Base-by-base conservation (phyloP, 2,329 filamentous ascomycete genomes). In the Pseudogymnoascus sp. region DNA sequence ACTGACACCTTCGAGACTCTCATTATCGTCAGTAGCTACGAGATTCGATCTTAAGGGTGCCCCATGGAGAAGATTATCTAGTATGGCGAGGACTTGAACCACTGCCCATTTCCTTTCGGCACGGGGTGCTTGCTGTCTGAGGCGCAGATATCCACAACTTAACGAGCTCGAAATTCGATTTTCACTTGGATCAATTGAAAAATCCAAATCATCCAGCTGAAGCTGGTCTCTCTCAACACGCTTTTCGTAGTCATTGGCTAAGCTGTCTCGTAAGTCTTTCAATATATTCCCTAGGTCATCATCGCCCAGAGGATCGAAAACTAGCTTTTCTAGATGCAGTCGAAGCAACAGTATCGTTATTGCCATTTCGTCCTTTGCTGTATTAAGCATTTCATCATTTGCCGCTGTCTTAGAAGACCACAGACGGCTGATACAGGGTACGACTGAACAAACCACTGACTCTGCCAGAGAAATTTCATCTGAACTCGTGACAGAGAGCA, bases 201-300 rank as follows among this genome's bases (percentile, higher is more conserved):
- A 73, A 69, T 71, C 80, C 73, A 97, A 73, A 70, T 97, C 90
- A 66, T 90, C 86, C n/a, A 96, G 77, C 67, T 92, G 89, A 10
- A 98, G 80, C 39, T 88, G 84, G 60, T 90, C 87, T 65, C 85
- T 85, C 60, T 90, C 86, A 37, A 85, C 80, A 66, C 92, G 83
- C 67, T 81, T 87, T 3, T 85, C 81, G 75, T 98, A 98, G 71
- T 97, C 93, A 7, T 78, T 78, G 78, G 88, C 89, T n/a, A 99
- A 76, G 3, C 83, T 80, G 51, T 92, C 87, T 36, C 87, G 73
- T 1, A 97, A 75, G n/a, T 83, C 83, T 67, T 88, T 84, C 5
- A 96, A 68, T 63, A 68, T 81, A 75, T 51, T 71, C 13, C 68
- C 70, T 63, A 72, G 69, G 66, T 73, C 75, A 68, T 66, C 72